A percentile compares a stretch with the other conserved stretches of the same genome.
phyloP scores from a whole-genome alignment of 768 basidiomycete genomes.

The Pleurotus cornucopiae region DNA sequence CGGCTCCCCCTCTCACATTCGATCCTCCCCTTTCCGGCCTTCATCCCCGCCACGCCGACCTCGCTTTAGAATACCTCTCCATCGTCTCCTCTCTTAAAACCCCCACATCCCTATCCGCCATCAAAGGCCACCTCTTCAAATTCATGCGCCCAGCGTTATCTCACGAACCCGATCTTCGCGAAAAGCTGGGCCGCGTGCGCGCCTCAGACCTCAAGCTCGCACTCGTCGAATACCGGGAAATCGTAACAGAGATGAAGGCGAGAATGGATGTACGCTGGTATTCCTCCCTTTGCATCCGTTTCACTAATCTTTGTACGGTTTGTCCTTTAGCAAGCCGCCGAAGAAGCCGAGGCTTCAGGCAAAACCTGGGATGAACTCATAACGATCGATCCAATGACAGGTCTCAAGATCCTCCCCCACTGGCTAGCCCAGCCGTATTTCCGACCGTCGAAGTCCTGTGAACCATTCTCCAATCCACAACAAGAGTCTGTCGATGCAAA shows the following conservation, averaged over 20 bases:
- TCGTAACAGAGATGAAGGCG: slow-evolving; percentile 56
- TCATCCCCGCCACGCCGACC: slow-evolving; percentile 54
- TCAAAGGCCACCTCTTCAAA: slow-evolving; percentile 94
- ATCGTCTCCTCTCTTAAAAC: slow-evolving; percentile 74
- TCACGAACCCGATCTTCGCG: slow-evolving; percentile 66
- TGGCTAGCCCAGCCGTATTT: slow-evolving; percentile 76
- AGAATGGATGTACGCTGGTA: slow-evolving; percentile 39
- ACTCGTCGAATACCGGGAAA: slow-evolving; percentile 41
- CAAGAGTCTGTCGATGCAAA: not conserved
- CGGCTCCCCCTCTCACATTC: too few relatives aligned
- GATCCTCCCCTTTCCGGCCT: slow-evolving; percentile 1
- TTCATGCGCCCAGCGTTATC: slow-evolving; percentile 75
- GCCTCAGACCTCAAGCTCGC: slow-evolving; percentile 21
- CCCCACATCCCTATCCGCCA: slow-evolving; percentile 63
- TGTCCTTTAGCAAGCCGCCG: slow-evolving; percentile 42
- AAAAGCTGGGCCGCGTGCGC: slow-evolving; percentile 55
- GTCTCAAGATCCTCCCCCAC: slow-evolving; percentile 53
- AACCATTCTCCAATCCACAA: not conserved
- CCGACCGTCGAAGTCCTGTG: slow-evolving; percentile 26
- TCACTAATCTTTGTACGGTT: not conserved
- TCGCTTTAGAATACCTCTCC: slow-evolving; percentile 84
- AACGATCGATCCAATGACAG: slow-evolving; percentile 38
- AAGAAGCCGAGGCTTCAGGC: slow-evolving; percentile 21
- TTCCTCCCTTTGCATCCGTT: slow-evolving; percentile 9
- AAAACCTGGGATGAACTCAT: slow-evolving; percentile 31